Base-by-base conservation (phyloP, 495 filamentous ascomycete species). In the Diplogelasinospora grovesii region DNA sequence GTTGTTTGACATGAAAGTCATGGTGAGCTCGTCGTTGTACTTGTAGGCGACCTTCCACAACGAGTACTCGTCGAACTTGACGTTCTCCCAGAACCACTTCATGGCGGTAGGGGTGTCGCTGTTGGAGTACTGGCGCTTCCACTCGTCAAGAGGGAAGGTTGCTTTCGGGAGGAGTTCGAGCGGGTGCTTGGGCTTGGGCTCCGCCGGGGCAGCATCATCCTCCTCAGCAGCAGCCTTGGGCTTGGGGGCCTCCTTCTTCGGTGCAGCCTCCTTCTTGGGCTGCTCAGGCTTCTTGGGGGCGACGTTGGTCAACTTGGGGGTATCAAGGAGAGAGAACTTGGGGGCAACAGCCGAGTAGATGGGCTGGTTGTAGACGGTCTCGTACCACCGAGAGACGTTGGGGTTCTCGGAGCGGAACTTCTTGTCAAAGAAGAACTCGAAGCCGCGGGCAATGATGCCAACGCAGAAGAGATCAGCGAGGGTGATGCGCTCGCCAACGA, bases 101-200 rank as follows among this genome's bases (percentile, higher is more conserved):
- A 97, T 67, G 51, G 89, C 86, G 28, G 70, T 81, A 30, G 84
- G 86, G 42, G 86, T 89, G 32, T 97, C 90, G 49, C 83, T 74
- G 79, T 99, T 99, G 56, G 93, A 97, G 82, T 96, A 99, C 65
- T 85, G 80, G 55, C 89, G 87, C 82, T 99, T 99, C 86, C 83
- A 94, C 60, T 99, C 92, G 58, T 99, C 92, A 39, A 97, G 77
- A 47, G 78, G 70, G 56, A 97, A 70, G 35, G 79, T 81, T 30
- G 93, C 76, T 63, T 78, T 83, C 46, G 81, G 80, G 25, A 97
- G 82, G 52, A 78, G 73, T 66, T 95, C 92, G 47, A 94, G 76
- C 45, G 92, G 92, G 73, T 99, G 92, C 81, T 99, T 97, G 52
- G 88, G 69, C 78, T 95, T 96, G 50, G 87, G 86, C 31, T 79